Conservation (phyloP, 2,329 filamentous ascomycete genomes). For the Pseudogymnoascus sp. region DNA sequence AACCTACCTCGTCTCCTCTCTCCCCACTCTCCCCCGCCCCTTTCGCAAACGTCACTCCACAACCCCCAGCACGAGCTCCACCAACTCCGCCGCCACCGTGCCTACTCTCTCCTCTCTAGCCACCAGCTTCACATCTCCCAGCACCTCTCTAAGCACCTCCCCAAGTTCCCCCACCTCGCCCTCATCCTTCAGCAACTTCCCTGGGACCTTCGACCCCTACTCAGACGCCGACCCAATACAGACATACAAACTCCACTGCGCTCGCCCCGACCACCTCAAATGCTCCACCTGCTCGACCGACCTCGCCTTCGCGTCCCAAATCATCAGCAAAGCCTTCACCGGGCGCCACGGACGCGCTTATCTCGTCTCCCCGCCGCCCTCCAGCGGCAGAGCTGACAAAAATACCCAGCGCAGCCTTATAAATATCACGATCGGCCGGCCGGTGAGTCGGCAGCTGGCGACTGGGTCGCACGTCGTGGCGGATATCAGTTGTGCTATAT, state of each 20-base stretch:
- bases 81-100: background rate
- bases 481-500: slow-evolving; percentile 52
- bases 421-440: slow-evolving; percentile 48
- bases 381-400: slow-evolving; percentile 18
- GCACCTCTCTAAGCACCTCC: background rate
- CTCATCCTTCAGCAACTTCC: background rate
- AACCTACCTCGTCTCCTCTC: slow-evolving; percentile 6
- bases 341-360: slow-evolving; percentile 58
- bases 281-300: slow-evolving; percentile 53
- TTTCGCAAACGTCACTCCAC: background rate
- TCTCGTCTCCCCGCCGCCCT: slow-evolving; percentile 42
- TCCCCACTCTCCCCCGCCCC: background rate
- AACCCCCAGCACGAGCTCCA: background rate
- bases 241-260: slow-evolving; percentile 31
- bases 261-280: slow-evolving; percentile 47
- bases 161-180: background rate
- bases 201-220: background rate
- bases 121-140: background rate
- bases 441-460: slow-evolving; percentile 49
- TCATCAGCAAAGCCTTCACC: slow-evolving; percentile 59
- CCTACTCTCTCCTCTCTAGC: background rate
- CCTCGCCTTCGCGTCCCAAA: slow-evolving; percentile 52
- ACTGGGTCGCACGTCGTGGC: slow-evolving; percentile 58
- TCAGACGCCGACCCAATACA: background rate
- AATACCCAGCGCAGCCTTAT: slow-evolving; percentile 30